Evolutionary conservation across 2,329 filamentous ascomycete species (phyloP).

Genomic region (Fusarium sp.): DNA sequence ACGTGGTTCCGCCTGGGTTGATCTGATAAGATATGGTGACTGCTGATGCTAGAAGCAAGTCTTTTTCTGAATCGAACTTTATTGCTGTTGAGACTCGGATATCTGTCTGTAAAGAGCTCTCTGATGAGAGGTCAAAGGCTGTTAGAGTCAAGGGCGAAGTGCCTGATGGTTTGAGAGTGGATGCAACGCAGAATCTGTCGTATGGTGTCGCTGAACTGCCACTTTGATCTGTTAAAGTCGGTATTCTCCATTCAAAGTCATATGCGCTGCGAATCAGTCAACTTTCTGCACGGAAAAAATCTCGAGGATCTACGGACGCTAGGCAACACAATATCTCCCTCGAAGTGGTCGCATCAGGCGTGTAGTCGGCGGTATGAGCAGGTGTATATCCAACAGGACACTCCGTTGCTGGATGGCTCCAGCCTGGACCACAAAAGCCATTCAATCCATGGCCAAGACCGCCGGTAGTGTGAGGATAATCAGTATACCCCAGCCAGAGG

Average conservation of each 20-base stretch:
- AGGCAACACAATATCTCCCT: neutral
- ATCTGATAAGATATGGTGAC: neutral
- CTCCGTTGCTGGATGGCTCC: neutral
- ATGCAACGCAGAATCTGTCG: neutral
- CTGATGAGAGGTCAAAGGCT: neutral
- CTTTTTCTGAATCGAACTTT: neutral
- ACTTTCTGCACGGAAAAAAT: too few species aligned
- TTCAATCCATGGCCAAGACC: accelerated
- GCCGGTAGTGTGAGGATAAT: neutral
- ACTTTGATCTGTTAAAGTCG: neutral
- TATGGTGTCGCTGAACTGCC: neutral
- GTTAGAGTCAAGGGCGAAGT: neutral
- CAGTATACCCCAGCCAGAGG: neutral
- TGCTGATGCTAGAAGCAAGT: neutral
- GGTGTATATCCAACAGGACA: neutral
- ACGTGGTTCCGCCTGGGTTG: neutral
- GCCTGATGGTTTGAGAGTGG: neutral
- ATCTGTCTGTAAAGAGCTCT: neutral
- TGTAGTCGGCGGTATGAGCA: neutral
- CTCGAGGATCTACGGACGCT: neutral
- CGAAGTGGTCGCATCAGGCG: accelerated
- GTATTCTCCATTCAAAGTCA: neutral
- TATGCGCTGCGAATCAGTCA: neutral
- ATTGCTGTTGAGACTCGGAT: neutral
- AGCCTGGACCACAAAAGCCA: neutral